Evolutionary conservation across 1,139 yeast genomes (phyloP), one percentile per base, ranked within the genome.

Genomic region (Kodamaea sp.): DNA sequence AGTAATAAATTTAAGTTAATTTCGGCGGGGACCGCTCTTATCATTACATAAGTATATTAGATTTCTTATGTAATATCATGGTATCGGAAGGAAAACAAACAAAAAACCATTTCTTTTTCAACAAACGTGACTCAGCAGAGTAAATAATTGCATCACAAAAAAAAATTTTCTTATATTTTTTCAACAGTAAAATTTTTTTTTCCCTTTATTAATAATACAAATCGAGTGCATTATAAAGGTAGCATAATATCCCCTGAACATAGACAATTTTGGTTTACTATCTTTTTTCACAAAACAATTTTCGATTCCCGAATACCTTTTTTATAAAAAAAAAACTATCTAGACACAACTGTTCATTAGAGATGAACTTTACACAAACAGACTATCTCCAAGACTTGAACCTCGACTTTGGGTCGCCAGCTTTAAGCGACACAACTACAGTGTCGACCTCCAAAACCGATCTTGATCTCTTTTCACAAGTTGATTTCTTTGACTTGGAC

Each of bases 401-500:
- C 52, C 55, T 67, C 40, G 73, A 67, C 36, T 54, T 63, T 38
- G 60, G 58, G 15, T 56, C 65, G 26, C 64, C 65, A 9, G 48
- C 43, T 34, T 42, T 45, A 11, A 52, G 50, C 22, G 55, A 52
- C 10, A 27, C 38, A 40, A 43, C 48, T 36, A 53, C 55, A 37
- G 27, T 30, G 27, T 35, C 31, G 27, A 38, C 38, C 33, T 39
- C 45, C 34, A 54, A 53, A 34, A 58, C 53, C 32, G 78, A 73
- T 46, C 65, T 73, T 52, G 70, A 67, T 33, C 55, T 72, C 36
- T 74, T 73, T 49, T 60, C 73, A 27, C 70, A 70, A 42, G 51
- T 70, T 3, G 75, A 72, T 31, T 75, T 75, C 48, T 71, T 69
- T 44, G 73, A 73, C 47, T 69, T 74, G 52, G 78, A 73, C 48